Evolutionary conservation across 371 early-diverging fungal species (phyloP), one percentile per base, ranked within the genome.

Genomic region (Mortierella sp.): DNA sequence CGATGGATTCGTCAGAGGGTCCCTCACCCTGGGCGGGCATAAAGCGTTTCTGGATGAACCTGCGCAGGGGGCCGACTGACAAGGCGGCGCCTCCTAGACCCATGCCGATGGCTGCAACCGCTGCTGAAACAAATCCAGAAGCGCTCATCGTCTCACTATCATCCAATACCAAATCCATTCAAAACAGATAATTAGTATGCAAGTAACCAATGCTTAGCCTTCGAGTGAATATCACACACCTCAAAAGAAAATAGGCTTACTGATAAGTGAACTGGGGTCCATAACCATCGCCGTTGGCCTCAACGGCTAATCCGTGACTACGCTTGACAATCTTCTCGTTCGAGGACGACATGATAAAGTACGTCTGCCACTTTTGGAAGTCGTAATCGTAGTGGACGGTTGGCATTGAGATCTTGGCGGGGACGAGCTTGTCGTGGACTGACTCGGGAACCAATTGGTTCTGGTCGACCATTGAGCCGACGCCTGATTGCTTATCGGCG

Each of bases 21-120:
- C 96, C 96, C 32, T 90, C 83, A 27, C 93, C 94, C 2, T 92
- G 89, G 2, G 88, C 88, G 70, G 93, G 94, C 58, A 93, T 82
- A 58, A 88, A 35, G 8, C 58, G 72, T 14, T 82, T 83, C 70
- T 89, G 87, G 10, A 92, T 76, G 29, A 93, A 81, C n/a, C 91
- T 88, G 14, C 90, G 76, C 0, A 90, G 4, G 5, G 91, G 91
- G 3, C 87, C 75, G 2, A 87, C 73, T 1, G 89, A 71, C 75
- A 84, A 70, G 24, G 79, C 85, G 0, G 71, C 78, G 11, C 84
- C 81, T 7, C 81, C 84, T 12, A 84, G 10, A 35, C 78, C 56
- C 71, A 92, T 78, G 4, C 90, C 82, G 8, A 90, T 21, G 1
- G 86, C 71, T 3, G 91, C 88, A 6, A 86, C 72, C 0, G 87